Evolutionary conservation across 2,329 filamentous ascomycete species (phyloP).

Genomic region (Fusarium sp.): DNA sequence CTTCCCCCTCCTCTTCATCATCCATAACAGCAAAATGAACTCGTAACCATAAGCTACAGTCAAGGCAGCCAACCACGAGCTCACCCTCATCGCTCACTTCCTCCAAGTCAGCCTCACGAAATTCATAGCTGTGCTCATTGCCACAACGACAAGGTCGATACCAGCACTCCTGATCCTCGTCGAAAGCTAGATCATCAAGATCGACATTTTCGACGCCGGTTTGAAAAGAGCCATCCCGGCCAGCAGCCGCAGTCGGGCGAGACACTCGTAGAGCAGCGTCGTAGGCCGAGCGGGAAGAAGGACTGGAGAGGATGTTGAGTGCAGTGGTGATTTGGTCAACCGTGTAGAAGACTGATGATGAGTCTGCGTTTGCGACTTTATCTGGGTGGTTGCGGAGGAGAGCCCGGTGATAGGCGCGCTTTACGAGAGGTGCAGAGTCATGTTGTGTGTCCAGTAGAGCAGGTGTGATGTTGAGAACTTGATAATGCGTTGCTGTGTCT

Average conservation of each 20-base stretch:
- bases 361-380: slow-evolving; percentile 54
- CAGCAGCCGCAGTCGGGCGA: slow-evolving; percentile 34
- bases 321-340: slow-evolving; percentile 74
- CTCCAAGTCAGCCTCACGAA: slow-evolving; percentile 70
- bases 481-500: slow-evolving; percentile 65
- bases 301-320: slow-evolving; percentile 66
- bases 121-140: slow-evolving; percentile 69
- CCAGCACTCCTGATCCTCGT: slow-evolving; percentile 63
- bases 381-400: slow-evolving; percentile 75
- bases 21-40: slow-evolving; percentile 71
- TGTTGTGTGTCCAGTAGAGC: slow-evolving; percentile 58
- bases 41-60: slow-evolving; percentile 75
- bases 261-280: slow-evolving; percentile 60
- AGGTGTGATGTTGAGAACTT: slow-evolving; percentile 68
- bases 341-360: slow-evolving; percentile 61
- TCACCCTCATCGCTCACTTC: slow-evolving; percentile 69
- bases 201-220: slow-evolving; percentile 74
- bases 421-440: slow-evolving; percentile 63
- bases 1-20: slow-evolving; percentile 41
- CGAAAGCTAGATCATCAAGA: slow-evolving; percentile 71
- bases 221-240: slow-evolving; percentile 55
- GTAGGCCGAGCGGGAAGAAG: slow-evolving; percentile 63
- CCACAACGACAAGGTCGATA: slow-evolving; percentile 72
- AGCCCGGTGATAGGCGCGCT: slow-evolving; percentile 72
- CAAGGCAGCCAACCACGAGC: slow-evolving; percentile 72